These are phyloP conservation scores for Termitomyces sp. DNA, from an alignment of 768 basidiomycete species.

Conservation along the genomic window DNA sequence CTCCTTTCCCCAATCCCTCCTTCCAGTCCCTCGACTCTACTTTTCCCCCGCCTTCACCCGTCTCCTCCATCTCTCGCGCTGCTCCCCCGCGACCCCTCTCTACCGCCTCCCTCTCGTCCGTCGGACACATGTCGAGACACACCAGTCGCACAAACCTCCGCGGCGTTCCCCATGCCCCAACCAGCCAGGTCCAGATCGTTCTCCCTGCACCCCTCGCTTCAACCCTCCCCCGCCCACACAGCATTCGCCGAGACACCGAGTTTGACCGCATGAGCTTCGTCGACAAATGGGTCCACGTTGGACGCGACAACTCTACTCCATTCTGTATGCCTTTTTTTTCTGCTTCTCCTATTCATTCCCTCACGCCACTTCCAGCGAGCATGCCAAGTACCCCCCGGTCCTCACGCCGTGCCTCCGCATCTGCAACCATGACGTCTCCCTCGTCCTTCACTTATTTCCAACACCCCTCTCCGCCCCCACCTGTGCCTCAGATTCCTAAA, in stretches of 20 bases:
- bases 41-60: slow-evolving; percentile 20
- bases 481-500: slow-evolving; percentile 10
- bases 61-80: slow-evolving; percentile 23
- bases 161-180: slow-evolving; percentile 61
- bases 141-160: slow-evolving; percentile 40
- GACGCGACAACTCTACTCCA: slow-evolving; percentile 10
- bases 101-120: slow-evolving; percentile 26
- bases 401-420: slow-evolving; percentile 8
- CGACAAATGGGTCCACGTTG: slow-evolving; percentile 36
- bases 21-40: slow-evolving; percentile 15
- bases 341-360: background rate
- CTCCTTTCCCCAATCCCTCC: slow-evolving; percentile 3
- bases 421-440: slow-evolving; percentile 8
- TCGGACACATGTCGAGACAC: slow-evolving; percentile 13
- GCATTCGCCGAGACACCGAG: slow-evolving; percentile 15
- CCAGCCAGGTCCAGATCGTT: slow-evolving; percentile 63
- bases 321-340: slow-evolving; percentile 1
- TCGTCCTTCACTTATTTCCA: slow-evolving; percentile 13
- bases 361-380: slow-evolving; percentile 5
- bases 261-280: slow-evolving; percentile 26
- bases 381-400: background rate
- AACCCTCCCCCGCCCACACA: slow-evolving; percentile 21
- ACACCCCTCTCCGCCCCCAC: slow-evolving; percentile 6
- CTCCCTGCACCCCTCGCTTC: slow-evolving; percentile 65
- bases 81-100: slow-evolving; percentile 26